Base-by-base conservation (phyloP, 2,329 filamentous ascomycete genomes). In the Clonostachys byssicola region DNA sequence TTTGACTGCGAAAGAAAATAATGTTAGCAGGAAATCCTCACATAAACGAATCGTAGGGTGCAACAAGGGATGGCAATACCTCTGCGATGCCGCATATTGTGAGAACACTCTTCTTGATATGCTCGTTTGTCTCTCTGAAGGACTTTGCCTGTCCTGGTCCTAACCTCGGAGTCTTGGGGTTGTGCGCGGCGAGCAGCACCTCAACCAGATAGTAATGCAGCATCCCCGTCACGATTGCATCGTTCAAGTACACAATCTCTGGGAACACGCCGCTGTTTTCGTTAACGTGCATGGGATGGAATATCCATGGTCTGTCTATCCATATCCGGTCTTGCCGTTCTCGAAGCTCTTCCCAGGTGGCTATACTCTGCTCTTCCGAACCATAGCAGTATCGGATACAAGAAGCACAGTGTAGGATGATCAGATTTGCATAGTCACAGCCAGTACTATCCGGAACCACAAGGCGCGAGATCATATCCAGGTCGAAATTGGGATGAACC, bases 311-410 rank as follows among this genome's bases (percentile, higher is more conserved):
- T 16, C 57, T 56, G 18, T 58, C 56, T 3, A 48, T 50, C 60
- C 57, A 62, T 60, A 57, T 62, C 13, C 47, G 50, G 2, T 60
- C 56, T 45, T 59, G 58, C 2, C 55, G 53, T 14, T 52, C 52
- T 34, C 52, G 47, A 16, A 61, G 20, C 4, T 46, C 49, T 14
- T 58, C 52, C 50, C 55, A 62, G 2, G 51, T 52, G 2, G 20
- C 46, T 4, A 53, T 49, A 18, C 56, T 60, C 17, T 58, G 52
- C 33, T 59, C 57, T 14, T 62, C 57, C 0, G 47, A 49, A 2
- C 60, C 59, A 7, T 61, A 62, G 40, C 60, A 62, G 38, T 60
- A 59, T 5, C 56, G 54, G 1, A 62, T 49, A 12, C 60, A 62
- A 5, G 54, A 50, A 4, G 60, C 58, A 17, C 60, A 62, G 34